Evolutionary conservation across 2,329 filamentous ascomycete genomes (phyloP).

Genomic region (Leptosphaerulina australis): DNA sequence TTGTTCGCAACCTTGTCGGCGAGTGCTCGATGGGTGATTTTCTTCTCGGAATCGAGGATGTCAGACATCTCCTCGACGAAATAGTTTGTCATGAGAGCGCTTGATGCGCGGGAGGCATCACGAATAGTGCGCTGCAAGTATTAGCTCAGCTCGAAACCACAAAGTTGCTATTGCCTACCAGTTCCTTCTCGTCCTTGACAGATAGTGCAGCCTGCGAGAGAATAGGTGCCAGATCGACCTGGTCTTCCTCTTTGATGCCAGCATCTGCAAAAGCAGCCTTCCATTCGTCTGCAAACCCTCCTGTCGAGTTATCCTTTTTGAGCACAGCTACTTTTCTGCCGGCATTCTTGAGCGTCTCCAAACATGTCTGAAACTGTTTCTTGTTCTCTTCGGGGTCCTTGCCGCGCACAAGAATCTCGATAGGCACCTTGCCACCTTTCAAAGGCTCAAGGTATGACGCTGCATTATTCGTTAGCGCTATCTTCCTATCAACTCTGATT

Average conservation of each 20-base stretch:
- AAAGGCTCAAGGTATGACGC: conserved; percentile 92
- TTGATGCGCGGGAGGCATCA: conserved; percentile 90
- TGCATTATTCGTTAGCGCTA: conserved; percentile 54
- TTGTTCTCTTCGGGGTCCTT: conserved; percentile 92
- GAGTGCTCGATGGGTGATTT: conserved; percentile 86
- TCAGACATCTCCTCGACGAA: conserved; percentile 98
- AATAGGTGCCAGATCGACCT: conserved; percentile 82
- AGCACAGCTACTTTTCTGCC: conserved; percentile 92
- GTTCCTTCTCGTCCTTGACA: conserved; percentile 92
- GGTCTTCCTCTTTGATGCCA: conserved; percentile 82
- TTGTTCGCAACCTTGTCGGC: conserved; percentile 89
- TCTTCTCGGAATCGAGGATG: conserved; percentile 94
- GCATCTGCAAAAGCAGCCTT: conserved; percentile 75
- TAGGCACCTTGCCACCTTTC: conserved; percentile 87
- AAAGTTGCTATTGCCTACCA: conserved; percentile 56
- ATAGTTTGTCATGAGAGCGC: conserved; percentile 92
- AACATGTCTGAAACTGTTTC: conserved; percentile 83
- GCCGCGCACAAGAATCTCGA: conserved; percentile 88
- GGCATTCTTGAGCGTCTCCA: conserved; percentile 83
- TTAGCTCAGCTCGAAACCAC: neutral
- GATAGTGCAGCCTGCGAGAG: conserved; percentile 85
- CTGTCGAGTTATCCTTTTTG: conserved; percentile 80
- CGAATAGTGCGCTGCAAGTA: conserved; percentile 76
- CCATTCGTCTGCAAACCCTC: conserved; percentile 96
- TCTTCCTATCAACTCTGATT: neutral